These are phyloP conservation scores for Papiliotrema laurentii DNA, from an alignment of 1,284 basidiomycete genomes.

Conservation along the genomic window DNA sequence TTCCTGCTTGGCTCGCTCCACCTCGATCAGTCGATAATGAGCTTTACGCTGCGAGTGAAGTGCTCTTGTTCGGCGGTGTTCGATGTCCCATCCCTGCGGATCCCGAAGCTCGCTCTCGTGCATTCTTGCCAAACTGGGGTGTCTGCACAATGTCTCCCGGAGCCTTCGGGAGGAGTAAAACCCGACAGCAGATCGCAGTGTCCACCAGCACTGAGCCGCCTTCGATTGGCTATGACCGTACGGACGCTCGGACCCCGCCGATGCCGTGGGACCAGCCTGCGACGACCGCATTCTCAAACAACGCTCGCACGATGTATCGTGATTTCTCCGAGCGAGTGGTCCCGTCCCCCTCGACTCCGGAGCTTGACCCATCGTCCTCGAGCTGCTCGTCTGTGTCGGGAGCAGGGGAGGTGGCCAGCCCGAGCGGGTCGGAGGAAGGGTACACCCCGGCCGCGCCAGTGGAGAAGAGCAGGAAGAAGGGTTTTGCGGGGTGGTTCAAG, in stretches of 20 bases:
- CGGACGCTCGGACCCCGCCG: not conserved
- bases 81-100: slow-evolving; percentile 6
- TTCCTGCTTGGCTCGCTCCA: slow-evolving; percentile 3
- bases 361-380: slow-evolving; percentile 22
- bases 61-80: slow-evolving; percentile 33
- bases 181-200: not conserved
- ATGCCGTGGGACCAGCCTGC: not conserved
- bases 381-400: slow-evolving; percentile 18
- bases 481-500: not conserved
- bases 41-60: slow-evolving; percentile 20
- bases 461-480: not conserved
- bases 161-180: slow-evolving; percentile 8
- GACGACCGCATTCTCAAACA: not conserved
- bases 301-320: not conserved
- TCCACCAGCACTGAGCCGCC: not conserved
- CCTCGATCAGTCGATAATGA: slow-evolving; percentile 3
- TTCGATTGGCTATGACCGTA: not conserved
- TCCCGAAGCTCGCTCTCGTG: slow-evolving; percentile 14
- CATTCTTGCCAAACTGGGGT: slow-evolving; percentile 29
- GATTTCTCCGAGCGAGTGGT: not conserved
- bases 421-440: not conserved
- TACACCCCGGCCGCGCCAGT: not conserved
- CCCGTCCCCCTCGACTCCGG: slow-evolving; percentile 24
- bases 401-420: not conserved
- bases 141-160: slow-evolving; percentile 22